Evolutionary conservation across 176 grass and related monocot genomes (phyloP).

Genomic region (Ensete glaucum): DNA sequence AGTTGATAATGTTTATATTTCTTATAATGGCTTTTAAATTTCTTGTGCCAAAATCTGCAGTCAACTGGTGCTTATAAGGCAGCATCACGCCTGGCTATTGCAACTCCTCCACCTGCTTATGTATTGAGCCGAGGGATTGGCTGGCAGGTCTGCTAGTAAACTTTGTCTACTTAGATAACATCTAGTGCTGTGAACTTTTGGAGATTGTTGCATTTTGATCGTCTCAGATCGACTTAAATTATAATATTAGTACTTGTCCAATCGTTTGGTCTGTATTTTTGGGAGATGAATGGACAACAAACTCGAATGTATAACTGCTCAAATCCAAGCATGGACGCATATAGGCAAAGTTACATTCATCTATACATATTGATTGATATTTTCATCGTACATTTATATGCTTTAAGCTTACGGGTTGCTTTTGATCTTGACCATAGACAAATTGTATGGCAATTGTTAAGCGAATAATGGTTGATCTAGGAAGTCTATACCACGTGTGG

Average conservation of each 20-base stretch:
- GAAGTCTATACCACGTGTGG: too few species aligned
- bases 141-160: conserved; percentile 34
- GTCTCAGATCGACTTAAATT: background rate
- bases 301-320: too few species aligned
- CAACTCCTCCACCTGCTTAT: conserved; percentile 50
- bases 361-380: too few species aligned
- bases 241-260: background rate
- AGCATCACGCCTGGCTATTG: conserved; percentile 48
- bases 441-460: too few species aligned
- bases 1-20: conserved; percentile 5
- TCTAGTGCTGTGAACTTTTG: background rate
- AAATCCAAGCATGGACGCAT: too few species aligned
- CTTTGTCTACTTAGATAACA: conserved; percentile 2
- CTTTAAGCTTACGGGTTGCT: too few species aligned
- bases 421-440: too few species aligned
- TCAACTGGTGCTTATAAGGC: conserved; percentile 40
- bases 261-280: background rate
- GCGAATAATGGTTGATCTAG: too few species aligned
- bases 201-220: background rate
- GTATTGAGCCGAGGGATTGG: conserved; percentile 52
- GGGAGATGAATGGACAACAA: too few species aligned
- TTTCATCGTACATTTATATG: too few species aligned
- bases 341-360: too few species aligned
- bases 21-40: background rate
- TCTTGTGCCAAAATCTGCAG: conserved; percentile 17